A percentile compares a stretch with the other conserved stretches of the same genome.
phyloP scores from a whole-genome alignment of 495 filamentous ascomycete genomes.

The Penicillium bialowiezense region DNA sequence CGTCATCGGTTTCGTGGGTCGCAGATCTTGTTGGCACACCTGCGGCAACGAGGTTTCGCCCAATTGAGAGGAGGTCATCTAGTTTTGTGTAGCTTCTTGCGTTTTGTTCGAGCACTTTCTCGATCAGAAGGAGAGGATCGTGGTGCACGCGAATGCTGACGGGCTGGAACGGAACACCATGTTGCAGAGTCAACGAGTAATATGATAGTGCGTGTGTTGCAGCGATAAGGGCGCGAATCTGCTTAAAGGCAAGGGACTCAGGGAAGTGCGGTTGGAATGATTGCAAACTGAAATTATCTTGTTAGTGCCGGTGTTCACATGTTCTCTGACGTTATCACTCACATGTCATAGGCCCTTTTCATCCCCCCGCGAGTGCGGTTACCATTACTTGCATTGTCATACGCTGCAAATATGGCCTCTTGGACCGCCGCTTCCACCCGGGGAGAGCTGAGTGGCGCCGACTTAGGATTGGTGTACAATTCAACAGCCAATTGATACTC shows the following conservation, averaged over 20 bases:
- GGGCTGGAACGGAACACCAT: constrained; percentile 88
- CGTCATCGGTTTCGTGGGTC: constrained; percentile 19
- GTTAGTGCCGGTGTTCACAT: constrained; percentile 6
- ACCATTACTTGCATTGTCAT: constrained; percentile 88
- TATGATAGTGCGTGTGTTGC: constrained; percentile 86
- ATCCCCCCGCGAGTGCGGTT: constrained; percentile 79
- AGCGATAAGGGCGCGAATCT: constrained; percentile 66
- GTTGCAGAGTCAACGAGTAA: constrained; percentile 85
- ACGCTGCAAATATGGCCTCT: constrained; percentile 65
- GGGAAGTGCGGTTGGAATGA: constrained; percentile 65
- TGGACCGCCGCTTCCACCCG: constrained; percentile 65
- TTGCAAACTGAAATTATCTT: constrained; percentile 50
- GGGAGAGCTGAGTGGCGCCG: constrained; percentile 45
- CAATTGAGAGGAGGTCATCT: constrained; percentile 79
- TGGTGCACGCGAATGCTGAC: constrained; percentile 82
- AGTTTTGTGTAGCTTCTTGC: constrained; percentile 78
- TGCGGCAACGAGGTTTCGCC: constrained; percentile 69
- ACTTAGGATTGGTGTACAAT: constrained; percentile 58
- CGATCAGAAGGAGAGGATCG: constrained; percentile 80
- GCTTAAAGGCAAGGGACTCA: constrained; percentile 51
- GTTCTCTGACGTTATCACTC: constrained; percentile 27
- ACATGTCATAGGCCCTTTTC: constrained; percentile 82
- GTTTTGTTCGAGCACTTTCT: constrained; percentile 87
- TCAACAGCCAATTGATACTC: constrained; percentile 65
- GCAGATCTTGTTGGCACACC: constrained; percentile 45